Evolutionary conservation across 306 rosid species (phyloP), one percentile per base, ranked within the genome.

Genomic region (Psophocarpus tetragonolobus): DNA sequence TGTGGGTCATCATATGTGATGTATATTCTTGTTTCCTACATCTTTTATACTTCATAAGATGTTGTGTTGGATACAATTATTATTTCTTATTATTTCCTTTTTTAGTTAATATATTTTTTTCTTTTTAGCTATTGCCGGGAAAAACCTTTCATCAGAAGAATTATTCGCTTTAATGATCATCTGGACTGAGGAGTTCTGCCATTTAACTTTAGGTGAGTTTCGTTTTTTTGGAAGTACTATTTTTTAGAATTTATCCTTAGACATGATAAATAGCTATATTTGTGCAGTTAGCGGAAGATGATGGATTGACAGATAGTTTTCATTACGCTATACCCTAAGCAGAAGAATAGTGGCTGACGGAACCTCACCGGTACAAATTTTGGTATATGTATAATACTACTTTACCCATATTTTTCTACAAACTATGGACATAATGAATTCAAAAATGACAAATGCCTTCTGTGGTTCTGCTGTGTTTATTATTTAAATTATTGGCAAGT

Each of bases 131-230:
- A 90, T 78, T 69, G 74, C 35, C 83, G 82, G 26, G 98, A 92
- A 85, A 92, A 86, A 60, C 73, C 91, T 12, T 92, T 94, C 81
- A 83, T 94, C 89, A 85, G 78, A 75, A 89, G 75, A 85, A 83
- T 90, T 20, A 73, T 88, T 81, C 87, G 86, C 64, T 87, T 90
- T 76, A 91, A 88, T 2, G 89, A 87, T 75, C 97, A 94, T 74
- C 71, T 89, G 0, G 97, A 92, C 87, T 94, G 84, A 89, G 53
- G 83, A 80, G 5, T 45, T 64, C 27, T 51, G 81, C 71, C 54
- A 63, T 23, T 68, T 75, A 63, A 56, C 44, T 21, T 41, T 10
- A 53, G 86, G 84, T 78, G 56, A 63, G 76, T 66, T 65, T 24
- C 76, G 53, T 76, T 68, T 76, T 42, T 53, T 74, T 21, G 29